A percentile compares a stretch with the other conserved stretches of the same genome.
Conservation (phyloP, 2,329 filamentous ascomycete genomes). For the Aspergillus sp. region DNA sequence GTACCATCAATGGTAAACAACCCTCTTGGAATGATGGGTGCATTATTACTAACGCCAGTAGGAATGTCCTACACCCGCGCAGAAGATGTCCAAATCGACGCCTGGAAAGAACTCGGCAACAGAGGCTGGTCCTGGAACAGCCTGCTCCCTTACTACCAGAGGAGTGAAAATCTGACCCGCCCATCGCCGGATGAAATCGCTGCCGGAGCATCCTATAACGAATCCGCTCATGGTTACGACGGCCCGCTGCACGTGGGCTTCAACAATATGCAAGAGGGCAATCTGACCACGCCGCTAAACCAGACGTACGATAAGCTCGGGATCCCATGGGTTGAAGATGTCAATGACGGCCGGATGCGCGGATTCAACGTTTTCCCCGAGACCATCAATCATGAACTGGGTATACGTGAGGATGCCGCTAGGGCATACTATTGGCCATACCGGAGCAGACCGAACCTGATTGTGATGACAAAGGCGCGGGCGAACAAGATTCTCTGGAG, state of each 20-base stretch:
- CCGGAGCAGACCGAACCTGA: conserved; percentile 36
- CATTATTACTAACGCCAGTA: conserved; percentile 13
- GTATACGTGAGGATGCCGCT: conserved; percentile 43
- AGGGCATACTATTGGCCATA: conserved; percentile 44
- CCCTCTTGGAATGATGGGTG: conserved; percentile 24
- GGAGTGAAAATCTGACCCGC: conserved; percentile 18
- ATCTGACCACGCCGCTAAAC: conserved; percentile 25
- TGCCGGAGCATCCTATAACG: conserved; percentile 20
- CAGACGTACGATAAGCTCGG: conserved; percentile 31
- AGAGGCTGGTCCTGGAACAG: conserved; percentile 23
- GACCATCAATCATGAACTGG: conserved; percentile 33
- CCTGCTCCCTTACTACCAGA: conserved; percentile 21
- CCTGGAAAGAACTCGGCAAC: conserved; percentile 30
- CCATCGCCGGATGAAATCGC: conserved; percentile 14
- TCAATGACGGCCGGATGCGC: conserved; percentile 38
- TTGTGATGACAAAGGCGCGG: conserved; percentile 38
- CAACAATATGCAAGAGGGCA: conserved; percentile 17
- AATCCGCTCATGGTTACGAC: conserved; percentile 16
- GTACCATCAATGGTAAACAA: conserved; percentile 37
- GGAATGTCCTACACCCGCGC: conserved; percentile 35
- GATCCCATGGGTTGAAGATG: conserved; percentile 34
- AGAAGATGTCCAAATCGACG: conserved; percentile 32
- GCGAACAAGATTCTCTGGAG: conserved; percentile 38
- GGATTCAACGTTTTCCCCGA: conserved; percentile 39
- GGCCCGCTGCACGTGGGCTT: conserved; percentile 26